phyloP scores from a whole-genome alignment of 169 alveolate genomes.

The Plasmodium ovale region DNA sequence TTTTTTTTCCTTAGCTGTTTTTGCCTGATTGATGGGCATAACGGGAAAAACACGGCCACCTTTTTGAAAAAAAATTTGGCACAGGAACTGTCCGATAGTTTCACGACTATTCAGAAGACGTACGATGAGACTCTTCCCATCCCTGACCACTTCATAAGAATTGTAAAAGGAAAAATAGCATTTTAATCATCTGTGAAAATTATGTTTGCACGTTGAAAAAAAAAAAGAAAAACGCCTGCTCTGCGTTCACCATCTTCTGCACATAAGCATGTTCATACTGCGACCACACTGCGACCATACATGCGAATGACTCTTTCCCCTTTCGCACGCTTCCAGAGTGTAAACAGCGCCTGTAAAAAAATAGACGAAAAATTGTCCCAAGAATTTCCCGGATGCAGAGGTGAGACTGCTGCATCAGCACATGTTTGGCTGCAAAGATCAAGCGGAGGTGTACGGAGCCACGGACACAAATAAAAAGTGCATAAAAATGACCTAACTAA shows the following conservation, averaged over 20 bases:
- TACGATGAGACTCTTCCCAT: conserved; percentile 64
- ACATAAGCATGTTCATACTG: too few relatives aligned
- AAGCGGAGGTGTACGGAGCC: not conserved
- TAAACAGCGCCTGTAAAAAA: conserved; percentile 54
- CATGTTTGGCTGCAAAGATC: not conserved
- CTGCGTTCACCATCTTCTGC: too few relatives aligned
- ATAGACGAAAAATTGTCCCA: conserved; percentile 41
- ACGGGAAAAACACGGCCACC: conserved; percentile 62
- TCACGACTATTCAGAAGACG: conserved; percentile 38
- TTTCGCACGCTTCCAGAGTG: conserved; percentile 22
- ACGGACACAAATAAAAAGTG: not conserved
- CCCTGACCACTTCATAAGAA: conserved; percentile 68
- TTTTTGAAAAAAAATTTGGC: conserved; percentile 71
- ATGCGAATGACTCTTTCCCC: not conserved
- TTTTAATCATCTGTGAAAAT: not conserved
- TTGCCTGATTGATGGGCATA: conserved; percentile 72
- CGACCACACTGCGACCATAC: too few relatives aligned
- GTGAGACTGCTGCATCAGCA: not conserved
- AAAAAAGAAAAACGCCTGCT: not conserved
- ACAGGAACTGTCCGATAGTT: conserved; percentile 50
- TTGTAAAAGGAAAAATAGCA: conserved; percentile 13
- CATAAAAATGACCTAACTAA: not conserved
- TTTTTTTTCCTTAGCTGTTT: conserved; percentile 36
- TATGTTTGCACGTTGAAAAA: not conserved
- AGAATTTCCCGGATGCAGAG: conserved; percentile 61